A percentile compares a stretch with the other conserved stretches of the same genome.
Conservation (phyloP, 768 basidiomycete genomes). For the Russula brevipes region DNA sequence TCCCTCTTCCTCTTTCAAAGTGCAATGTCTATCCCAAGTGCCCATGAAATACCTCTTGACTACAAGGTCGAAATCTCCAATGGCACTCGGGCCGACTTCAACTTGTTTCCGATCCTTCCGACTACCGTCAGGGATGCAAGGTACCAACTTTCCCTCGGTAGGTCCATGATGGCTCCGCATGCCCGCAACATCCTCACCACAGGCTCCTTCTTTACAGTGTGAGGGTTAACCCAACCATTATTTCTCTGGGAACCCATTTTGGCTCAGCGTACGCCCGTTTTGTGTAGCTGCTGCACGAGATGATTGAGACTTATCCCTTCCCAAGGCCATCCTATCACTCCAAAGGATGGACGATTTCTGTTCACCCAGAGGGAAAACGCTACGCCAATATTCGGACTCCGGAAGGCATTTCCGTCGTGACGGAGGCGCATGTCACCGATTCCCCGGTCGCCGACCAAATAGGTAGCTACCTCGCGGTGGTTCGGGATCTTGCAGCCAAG, state of each 20-base stretch:
- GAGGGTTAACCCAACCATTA: background rate
- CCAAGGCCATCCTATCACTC: slow-evolving; percentile 5
- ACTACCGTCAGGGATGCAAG: background rate
- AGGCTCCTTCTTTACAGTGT: background rate
- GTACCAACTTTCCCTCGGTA: slow-evolving; percentile 3
- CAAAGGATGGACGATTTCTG: background rate
- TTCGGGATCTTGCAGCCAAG: background rate
- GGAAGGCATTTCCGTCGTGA: background rate
- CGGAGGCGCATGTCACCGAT: background rate
- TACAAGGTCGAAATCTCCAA: background rate
- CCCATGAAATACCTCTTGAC: too few relatives aligned
- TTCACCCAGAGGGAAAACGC: slow-evolving; percentile 14
- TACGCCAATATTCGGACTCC: background rate
- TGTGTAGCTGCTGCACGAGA: background rate
- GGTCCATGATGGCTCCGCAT: background rate
- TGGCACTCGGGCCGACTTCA: background rate
- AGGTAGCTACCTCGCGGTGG: background rate
- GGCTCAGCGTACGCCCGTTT: slow-evolving; percentile 2
- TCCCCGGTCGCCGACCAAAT: background rate
- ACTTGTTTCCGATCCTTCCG: background rate
- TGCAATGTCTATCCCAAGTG: background rate
- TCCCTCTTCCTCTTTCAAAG: too few relatives aligned
- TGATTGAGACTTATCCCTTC: background rate
- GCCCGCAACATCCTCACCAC: background rate
- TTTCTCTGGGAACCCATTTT: background rate